Evolutionary conservation across 2,329 filamentous ascomycete genomes (phyloP).

Genomic region (Cladophialophora bantiana): DNA sequence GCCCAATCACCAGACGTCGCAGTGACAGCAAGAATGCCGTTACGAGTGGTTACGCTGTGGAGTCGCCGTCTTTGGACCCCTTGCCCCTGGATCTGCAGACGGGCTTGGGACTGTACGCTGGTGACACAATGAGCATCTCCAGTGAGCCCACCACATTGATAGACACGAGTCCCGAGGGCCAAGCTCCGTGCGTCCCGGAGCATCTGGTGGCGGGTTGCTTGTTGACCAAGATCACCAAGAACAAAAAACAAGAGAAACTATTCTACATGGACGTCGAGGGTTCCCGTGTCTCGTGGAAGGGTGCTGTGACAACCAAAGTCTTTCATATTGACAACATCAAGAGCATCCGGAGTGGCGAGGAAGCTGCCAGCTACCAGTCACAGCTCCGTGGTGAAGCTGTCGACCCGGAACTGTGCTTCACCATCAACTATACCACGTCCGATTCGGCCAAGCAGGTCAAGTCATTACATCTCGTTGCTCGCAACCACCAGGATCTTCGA

Average conservation of each 20-base stretch:
- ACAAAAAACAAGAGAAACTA: slow-evolving; percentile 73
- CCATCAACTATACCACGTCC: slow-evolving; percentile 82
- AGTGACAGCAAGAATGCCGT: slow-evolving; percentile 85
- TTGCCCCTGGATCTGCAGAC: slow-evolving; percentile 28
- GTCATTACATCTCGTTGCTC: slow-evolving; percentile 85
- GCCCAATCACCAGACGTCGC: slow-evolving; percentile 83
- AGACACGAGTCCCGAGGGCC: slow-evolving; percentile 47
- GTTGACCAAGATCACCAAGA: slow-evolving; percentile 85
- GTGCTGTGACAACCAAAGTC: slow-evolving; percentile 76
- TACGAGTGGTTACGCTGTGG: slow-evolving; percentile 37
- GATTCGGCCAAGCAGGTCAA: slow-evolving; percentile 78
- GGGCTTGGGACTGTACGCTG: slow-evolving; percentile 43
- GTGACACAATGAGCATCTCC: slow-evolving; percentile 49
- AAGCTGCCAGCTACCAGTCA: slow-evolving; percentile 87
- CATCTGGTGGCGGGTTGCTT: slow-evolving; percentile 78
- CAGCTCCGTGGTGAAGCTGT: slow-evolving; percentile 75
- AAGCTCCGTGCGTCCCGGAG: slow-evolving; percentile 75
- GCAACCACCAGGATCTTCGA: slow-evolving; percentile 72
- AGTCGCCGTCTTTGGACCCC: slow-evolving; percentile 31
- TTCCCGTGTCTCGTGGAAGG: slow-evolving; percentile 88
- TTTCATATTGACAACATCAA: slow-evolving; percentile 96
- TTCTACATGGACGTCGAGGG: slow-evolving; percentile 82
- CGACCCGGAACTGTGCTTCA: slow-evolving; percentile 80
- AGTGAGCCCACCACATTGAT: slow-evolving; percentile 48
- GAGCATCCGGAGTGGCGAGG: slow-evolving; percentile 81